Conservation (phyloP, 1,284 basidiomycete genomes). For the Ustilago nuda region DNA sequence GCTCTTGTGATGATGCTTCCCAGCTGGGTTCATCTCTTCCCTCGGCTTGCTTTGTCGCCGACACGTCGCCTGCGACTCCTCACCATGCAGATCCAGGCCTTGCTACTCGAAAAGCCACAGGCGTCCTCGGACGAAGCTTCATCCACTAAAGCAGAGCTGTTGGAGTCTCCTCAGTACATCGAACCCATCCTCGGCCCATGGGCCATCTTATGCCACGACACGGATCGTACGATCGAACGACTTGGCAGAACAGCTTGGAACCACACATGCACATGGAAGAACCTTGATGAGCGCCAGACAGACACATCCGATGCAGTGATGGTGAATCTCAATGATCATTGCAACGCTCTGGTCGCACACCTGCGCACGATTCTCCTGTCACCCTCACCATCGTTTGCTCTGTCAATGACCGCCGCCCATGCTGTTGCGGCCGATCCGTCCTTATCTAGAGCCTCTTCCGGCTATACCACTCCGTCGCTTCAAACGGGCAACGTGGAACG, state of each 20-base stretch:
- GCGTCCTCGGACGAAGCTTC: slow-evolving; percentile 4
- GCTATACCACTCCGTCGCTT: slow-evolving; percentile 28
- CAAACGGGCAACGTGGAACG: slow-evolving; percentile 32
- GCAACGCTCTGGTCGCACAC: slow-evolving; percentile 41
- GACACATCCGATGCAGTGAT: neutral
- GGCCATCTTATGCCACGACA: slow-evolving; percentile 80
- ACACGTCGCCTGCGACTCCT: slow-evolving; percentile 81
- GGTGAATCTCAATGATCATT: slow-evolving; percentile 33
- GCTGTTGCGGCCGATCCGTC: slow-evolving; percentile 29
- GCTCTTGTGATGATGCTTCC: slow-evolving; percentile 79
- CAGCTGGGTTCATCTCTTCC: slow-evolving; percentile 92
- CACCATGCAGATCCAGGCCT: slow-evolving; percentile 78
- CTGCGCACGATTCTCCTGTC: slow-evolving; percentile 49
- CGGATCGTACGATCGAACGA: slow-evolving; percentile 76
- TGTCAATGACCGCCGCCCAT: slow-evolving; percentile 52
- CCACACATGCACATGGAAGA: slow-evolving; percentile 30
- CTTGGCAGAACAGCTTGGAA: slow-evolving; percentile 75
- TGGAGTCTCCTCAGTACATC: slow-evolving; percentile 76
- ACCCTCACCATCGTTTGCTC: slow-evolving; percentile 46
- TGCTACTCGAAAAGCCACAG: slow-evolving; percentile 73
- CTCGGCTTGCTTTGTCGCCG: slow-evolving; percentile 82
- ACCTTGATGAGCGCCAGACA: neutral
- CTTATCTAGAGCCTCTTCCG: slow-evolving; percentile 40
- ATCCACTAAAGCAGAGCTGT: slow-evolving; percentile 74
- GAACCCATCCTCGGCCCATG: slow-evolving; percentile 83